Base-by-base conservation (phyloP, 768 basidiomycete species). In the Boletellus sp. region DNA sequence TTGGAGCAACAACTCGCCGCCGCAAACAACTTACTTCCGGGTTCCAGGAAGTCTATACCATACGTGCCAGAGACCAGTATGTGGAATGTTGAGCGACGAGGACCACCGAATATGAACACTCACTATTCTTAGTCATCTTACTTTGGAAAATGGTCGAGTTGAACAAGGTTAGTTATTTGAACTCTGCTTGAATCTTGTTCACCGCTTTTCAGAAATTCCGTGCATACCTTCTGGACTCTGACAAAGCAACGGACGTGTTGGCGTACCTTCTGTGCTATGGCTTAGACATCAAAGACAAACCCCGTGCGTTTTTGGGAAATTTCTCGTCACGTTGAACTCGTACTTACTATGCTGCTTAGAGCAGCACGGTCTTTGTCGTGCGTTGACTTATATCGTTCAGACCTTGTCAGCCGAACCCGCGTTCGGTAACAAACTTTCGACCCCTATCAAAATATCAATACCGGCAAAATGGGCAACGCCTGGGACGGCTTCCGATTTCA, bases 81-180 rank as follows among this genome's bases (percentile, higher is more conserved):
- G 87, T 71, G 9, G 20, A n/a, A 50, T 45, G 26, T 32, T 40
- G 32, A 15, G 7, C 31, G 4, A 32, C 33, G 41, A 31, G 19
- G 23, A 12, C 26, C 36, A 35, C 20, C 28, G 9, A 43, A 36
- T 50, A n/a, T 53, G 9, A 43, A 36, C 48, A n/a, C 53, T 62
- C 41, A 57, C 32, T 33, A 22, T n/a, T 38, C 31, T 10, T 55
- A 89, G 90, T 90, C 36, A 73, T 89, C 12, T 73, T 91, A 48
- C 78, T 95, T 43, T 97, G 94, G 94, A 90, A 94, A 69, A 80
- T 92, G 67, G 72, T 96, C 34, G 95, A 97, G 55, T 68, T 91
- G 20, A 98, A 98, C 73, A 96, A 91, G 76, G 94, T 93, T 37
- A 31, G 71, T 37, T 37, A 20, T 31, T 40, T 16, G 5, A 28